phyloP scores from a whole-genome alignment of 495 filamentous ascomycete genomes.

The Tuber magnatum region DNA sequence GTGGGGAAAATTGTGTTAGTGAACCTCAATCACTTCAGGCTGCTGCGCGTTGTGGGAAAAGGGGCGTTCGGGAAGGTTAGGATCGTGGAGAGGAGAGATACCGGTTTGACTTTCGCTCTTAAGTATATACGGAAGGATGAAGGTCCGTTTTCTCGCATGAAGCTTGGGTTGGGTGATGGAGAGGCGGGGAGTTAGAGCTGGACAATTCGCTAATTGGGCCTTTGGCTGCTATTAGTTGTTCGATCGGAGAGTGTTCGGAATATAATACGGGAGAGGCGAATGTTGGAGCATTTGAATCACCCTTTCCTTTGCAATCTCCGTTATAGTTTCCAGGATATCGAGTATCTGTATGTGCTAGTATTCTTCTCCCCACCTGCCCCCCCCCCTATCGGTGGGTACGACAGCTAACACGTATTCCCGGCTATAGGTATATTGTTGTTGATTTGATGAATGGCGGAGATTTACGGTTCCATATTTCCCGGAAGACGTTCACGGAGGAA shows the following conservation, averaged over 20 bases:
- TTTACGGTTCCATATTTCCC: slow-evolving; percentile 92
- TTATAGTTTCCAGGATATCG: slow-evolving; percentile 98
- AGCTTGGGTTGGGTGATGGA: not conserved
- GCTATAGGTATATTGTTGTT: slow-evolving; percentile 82
- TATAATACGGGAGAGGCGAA: slow-evolving; percentile 91
- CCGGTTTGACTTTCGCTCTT: slow-evolving; percentile 82
- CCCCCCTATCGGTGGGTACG: not conserved
- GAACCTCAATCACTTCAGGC: slow-evolving; percentile 94
- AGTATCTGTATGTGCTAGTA: slow-evolving; percentile 73
- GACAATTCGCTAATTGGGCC: slow-evolving; percentile 15
- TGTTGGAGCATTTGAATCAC: slow-evolving; percentile 97
- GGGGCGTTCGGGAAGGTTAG: slow-evolving; percentile 97
- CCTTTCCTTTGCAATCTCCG: slow-evolving; percentile 97
- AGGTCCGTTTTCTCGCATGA: slow-evolving; percentile 52
- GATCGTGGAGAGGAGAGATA: slow-evolving; percentile 96
- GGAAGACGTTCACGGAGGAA: slow-evolving; percentile 96
- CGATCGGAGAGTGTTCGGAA: slow-evolving; percentile 96
- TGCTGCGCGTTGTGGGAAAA: slow-evolving; percentile 91
- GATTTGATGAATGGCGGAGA: slow-evolving; percentile 98
- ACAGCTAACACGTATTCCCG: not conserved
- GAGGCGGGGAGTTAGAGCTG: slow-evolving; percentile 7
- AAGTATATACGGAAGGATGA: slow-evolving; percentile 99
- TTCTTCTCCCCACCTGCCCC: not conserved
- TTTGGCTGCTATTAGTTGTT: slow-evolving; percentile 57
- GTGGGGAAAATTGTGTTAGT: slow-evolving; percentile 49